Percentiles rank a stretch among this genome's conserved stretches.
phyloP scores from a whole-genome alignment of 1,139 yeast genomes.

The Meyerozyma athensensis region DNA sequence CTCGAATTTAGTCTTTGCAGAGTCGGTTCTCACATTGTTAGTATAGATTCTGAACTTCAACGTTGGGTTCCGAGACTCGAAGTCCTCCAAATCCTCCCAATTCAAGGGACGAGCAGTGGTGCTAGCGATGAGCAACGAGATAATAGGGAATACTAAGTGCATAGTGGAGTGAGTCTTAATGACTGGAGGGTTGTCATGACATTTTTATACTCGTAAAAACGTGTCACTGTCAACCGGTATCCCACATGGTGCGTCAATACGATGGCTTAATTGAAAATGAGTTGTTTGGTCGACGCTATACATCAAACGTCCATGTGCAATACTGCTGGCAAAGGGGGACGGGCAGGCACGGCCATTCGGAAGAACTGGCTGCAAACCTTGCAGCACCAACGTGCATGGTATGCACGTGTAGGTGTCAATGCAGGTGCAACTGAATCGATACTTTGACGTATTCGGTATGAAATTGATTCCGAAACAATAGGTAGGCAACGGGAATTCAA shows the following conservation, averaged over 20 bases:
- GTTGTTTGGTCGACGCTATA: too few relatives aligned
- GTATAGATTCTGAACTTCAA: conserved; percentile 16
- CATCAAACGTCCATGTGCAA: too few relatives aligned
- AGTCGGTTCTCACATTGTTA: conserved; percentile 25
- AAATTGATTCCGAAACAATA: background rate
- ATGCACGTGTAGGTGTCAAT: conserved; percentile 1
- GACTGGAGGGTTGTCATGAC: too few relatives aligned
- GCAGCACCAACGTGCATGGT: background rate
- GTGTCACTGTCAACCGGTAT: too few relatives aligned
- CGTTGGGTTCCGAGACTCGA: background rate
- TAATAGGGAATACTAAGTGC: background rate
- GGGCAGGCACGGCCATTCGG: background rate
- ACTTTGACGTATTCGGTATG: background rate
- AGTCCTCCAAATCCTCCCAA: background rate
- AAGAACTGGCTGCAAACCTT: conserved; percentile 1
- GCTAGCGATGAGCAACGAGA: background rate
- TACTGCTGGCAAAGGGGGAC: background rate
- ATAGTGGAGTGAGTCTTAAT: too few relatives aligned
- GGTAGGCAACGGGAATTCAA: background rate
- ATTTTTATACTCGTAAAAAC: too few relatives aligned
- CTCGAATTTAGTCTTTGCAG: conserved; percentile 15
- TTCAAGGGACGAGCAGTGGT: background rate
- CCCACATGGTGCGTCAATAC: too few relatives aligned
- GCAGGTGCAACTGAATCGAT: background rate
- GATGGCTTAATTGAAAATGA: too few relatives aligned